A percentile compares a stretch with the other conserved stretches of the same genome.
Evolutionary conservation across 2,329 filamentous ascomycete genomes (phyloP).

Genomic region (Tolypocladium endophyticum): DNA sequence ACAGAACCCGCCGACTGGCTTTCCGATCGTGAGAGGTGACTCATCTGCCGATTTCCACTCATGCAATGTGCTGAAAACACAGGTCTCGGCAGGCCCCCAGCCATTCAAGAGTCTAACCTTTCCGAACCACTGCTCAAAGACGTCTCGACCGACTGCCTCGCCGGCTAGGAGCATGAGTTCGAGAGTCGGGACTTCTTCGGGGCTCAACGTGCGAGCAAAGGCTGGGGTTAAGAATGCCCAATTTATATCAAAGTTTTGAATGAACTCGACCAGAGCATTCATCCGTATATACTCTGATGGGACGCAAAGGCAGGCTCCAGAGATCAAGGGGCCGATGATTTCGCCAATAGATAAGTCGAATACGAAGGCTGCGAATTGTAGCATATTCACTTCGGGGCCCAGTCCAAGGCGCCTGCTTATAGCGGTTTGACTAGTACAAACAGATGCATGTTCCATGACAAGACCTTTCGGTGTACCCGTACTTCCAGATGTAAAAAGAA

Average conservation of each 20-base stretch:
- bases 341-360: neutral
- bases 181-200: neutral
- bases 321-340: neutral
- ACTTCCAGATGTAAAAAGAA: neutral
- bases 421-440: neutral
- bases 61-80: neutral
- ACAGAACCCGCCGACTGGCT: constrained; percentile 1
- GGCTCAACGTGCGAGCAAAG: constrained; percentile 1
- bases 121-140: constrained; percentile 5
- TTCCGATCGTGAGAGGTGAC: constrained; percentile 1
- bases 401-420: neutral
- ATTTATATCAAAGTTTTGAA: neutral
- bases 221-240: constrained; percentile 3
- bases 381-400: neutral
- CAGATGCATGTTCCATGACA: neutral
- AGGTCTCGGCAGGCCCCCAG: constrained; percentile 7
- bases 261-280: constrained; percentile 1
- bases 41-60: neutral
- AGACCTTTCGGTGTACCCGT: neutral
- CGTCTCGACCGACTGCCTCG: neutral
- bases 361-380: neutral
- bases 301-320: neutral
- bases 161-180: constrained; percentile 3
- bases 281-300: constrained; percentile 1
- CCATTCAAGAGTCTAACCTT: constrained; percentile 4